Percentiles rank a stretch among this genome's conserved stretches.
These are phyloP conservation scores for Aspergillus kassunensis DNA, from an alignment of 495 filamentous ascomycete species.

Conservation along the genomic window DNA sequence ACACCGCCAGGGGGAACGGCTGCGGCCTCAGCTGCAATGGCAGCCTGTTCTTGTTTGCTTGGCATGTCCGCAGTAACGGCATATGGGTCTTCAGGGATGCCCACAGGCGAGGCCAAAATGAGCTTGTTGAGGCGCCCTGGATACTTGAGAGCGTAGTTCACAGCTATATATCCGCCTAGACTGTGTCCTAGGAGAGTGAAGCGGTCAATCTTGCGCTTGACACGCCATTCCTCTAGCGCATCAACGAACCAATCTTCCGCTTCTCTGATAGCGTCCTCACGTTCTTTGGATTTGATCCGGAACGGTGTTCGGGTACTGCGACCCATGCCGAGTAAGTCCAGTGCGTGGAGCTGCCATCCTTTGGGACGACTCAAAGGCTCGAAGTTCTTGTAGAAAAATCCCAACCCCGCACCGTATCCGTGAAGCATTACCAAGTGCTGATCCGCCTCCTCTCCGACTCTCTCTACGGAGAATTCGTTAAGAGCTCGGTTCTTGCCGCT, in stretches of 20 bases:
- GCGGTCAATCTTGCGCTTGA: conserved; percentile 79
- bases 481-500: conserved; percentile 80
- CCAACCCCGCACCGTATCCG: conserved; percentile 91
- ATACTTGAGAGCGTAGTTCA: conserved; percentile 94
- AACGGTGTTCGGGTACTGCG: conserved; percentile 82
- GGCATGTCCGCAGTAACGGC: conserved; percentile 79
- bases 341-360: conserved; percentile 86
- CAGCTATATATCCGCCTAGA: conserved; percentile 88
- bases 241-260: conserved; percentile 97
- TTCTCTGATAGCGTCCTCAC: conserved; percentile 76
- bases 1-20: conserved; percentile 25
- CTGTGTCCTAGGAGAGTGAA: conserved; percentile 94
- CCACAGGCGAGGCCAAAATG: conserved; percentile 89
- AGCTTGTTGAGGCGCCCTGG: conserved; percentile 91
- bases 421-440: conserved; percentile 96
- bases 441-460: conserved; percentile 68
- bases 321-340: conserved; percentile 94
- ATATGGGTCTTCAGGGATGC: conserved; percentile 92
- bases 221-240: conserved; percentile 91
- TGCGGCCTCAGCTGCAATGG: conserved; percentile 31
- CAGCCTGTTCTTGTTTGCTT: conserved; percentile 70
- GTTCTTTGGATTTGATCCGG: conserved; percentile 74
- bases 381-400: conserved; percentile 98
- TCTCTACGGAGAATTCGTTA: conserved; percentile 90
- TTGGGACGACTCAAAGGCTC: conserved; percentile 71